Conservation (phyloP, 306 rosid genomes). For the Pyrus communis region DNA sequence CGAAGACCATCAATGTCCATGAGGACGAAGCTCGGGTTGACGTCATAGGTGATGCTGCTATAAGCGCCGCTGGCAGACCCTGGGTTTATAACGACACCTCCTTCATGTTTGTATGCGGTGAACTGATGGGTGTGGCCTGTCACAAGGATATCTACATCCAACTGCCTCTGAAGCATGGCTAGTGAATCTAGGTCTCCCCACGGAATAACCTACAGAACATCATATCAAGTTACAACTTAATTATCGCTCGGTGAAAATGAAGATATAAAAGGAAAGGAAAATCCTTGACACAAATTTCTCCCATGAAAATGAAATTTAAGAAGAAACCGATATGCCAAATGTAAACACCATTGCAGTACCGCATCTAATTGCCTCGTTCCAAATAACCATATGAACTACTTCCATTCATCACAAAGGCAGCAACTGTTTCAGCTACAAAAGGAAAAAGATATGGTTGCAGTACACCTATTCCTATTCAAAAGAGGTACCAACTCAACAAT, state of each 20-base stretch:
- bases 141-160: slow-evolving; percentile 96
- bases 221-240: slow-evolving; percentile 5
- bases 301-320: neutral
- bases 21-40: slow-evolving; percentile 94
- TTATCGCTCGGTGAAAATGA: neutral
- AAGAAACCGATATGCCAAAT: neutral
- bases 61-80: slow-evolving; percentile 97
- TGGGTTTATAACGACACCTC: slow-evolving; percentile 93
- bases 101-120: slow-evolving; percentile 97
- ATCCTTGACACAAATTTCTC: neutral
- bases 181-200: slow-evolving; percentile 99
- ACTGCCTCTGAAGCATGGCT: slow-evolving; percentile 98
- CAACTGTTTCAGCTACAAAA: neutral
- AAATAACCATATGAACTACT: neutral
- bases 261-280: neutral
- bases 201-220: slow-evolving; percentile 75
- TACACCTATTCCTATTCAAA: neutral
- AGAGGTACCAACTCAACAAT: neutral
- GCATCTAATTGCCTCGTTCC: neutral
- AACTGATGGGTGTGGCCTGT: slow-evolving; percentile 97
- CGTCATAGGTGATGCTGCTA: slow-evolving; percentile 93
- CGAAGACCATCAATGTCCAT: slow-evolving; percentile 97
- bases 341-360: neutral
- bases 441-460: neutral
- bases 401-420: neutral